Evolutionary conservation across 495 filamentous ascomycete genomes (phyloP), one percentile per base, ranked within the genome.

Genomic region (Lichina pygmaea): DNA sequence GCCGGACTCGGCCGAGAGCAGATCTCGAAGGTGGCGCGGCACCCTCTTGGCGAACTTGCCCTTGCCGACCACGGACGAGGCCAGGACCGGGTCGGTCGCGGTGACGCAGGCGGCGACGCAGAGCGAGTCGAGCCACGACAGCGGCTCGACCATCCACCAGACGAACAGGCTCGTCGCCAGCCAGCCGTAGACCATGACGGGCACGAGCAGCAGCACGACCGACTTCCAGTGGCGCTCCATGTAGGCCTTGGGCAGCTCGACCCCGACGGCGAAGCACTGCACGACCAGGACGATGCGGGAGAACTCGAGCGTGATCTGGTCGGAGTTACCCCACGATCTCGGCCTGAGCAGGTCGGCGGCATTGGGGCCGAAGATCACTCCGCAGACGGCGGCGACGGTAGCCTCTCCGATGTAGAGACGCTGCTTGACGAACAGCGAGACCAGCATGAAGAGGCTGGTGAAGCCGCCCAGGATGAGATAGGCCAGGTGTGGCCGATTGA

Each of bases 211-310:
- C 51, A 93, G 72, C 3, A 77, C 62, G 48, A 99, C 86, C 6
- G 86, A 94, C 55, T 73, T 77, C 91, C 91, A 99, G 59, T 99
- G 91, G 49, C 75, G 77, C 54, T 94, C 86, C 91, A 99, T 95
- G 62, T 95, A 99, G 38, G 74, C 65, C 60, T 86, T 86, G 43
- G 91, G 91, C 68, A 99, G 70, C 62, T 99, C 91, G 65, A 99
- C 91, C 24, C 91, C 91, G 47, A 99, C 83, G 61, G 91, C 91
- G 58, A 99, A 99, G 67, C 91, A 99, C 66, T 99, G 91, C 36
- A 99, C 91, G 46, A 95, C 91, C 34, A 99, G 71, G 48, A 99
- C 91, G 52, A 99, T 86, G 48, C 91, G 77, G 9, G 86, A 93
- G 66, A 86, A 93, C 57, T 99, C 91, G 46, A 95, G 73, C 4